A percentile compares a stretch with the other conserved stretches of the same genome.
Conservation (phyloP, 2,329 filamentous ascomycete species). For the Stachybotrys echinatus region DNA sequence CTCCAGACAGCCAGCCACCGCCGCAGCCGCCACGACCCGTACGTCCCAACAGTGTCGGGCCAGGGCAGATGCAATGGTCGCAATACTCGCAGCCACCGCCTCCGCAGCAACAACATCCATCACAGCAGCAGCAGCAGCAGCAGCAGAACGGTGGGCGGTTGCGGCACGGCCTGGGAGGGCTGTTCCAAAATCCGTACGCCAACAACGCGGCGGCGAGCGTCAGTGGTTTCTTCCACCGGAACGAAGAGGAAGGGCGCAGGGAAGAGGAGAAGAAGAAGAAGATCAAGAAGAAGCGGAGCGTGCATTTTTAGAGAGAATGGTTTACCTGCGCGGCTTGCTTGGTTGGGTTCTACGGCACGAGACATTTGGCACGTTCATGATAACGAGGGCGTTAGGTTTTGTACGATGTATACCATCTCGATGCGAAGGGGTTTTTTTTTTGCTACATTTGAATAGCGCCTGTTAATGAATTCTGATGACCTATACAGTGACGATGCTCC, state of each 20-base stretch:
- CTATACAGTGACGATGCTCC: background rate
- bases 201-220: conserved; percentile 37
- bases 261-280: conserved; percentile 35
- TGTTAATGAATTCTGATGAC: background rate
- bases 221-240: conserved; percentile 36
- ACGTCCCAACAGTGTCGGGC: conserved; percentile 44
- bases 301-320: conserved; percentile 30
- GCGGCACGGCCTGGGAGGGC: conserved; percentile 20
- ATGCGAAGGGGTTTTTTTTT: background rate
- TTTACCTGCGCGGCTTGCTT: background rate
- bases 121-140: conserved; percentile 12
- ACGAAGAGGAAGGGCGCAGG: conserved; percentile 16
- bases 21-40: conserved; percentile 33
- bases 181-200: conserved; percentile 25
- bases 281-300: conserved; percentile 42
- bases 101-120: conserved; percentile 14
- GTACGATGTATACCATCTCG: background rate
- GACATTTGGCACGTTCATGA: background rate
- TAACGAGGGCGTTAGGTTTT: background rate
- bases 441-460: background rate
- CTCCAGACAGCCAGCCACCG: conserved; percentile 14
- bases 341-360: background rate
- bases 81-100: conserved; percentile 5
- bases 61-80: conserved; percentile 16
- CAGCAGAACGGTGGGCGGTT: conserved; percentile 8